Conservation (phyloP, 2,329 filamentous ascomycete species). For the Dactylonectria estremocensis region DNA sequence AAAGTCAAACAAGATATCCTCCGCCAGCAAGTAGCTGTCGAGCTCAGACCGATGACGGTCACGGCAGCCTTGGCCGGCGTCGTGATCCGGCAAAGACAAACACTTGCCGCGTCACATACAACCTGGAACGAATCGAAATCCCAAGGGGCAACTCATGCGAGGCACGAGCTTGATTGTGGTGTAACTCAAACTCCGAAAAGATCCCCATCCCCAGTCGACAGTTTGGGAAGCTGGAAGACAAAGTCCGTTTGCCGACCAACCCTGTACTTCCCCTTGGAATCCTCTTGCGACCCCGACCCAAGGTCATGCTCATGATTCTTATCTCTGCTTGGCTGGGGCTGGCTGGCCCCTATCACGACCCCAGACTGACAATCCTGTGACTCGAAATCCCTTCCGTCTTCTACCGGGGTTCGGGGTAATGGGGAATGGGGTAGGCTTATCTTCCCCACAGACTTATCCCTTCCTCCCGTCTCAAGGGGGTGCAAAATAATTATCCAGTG, state of each 20-base stretch:
- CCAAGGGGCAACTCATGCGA: slow-evolving; percentile 33
- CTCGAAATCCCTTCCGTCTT: slow-evolving; percentile 42
- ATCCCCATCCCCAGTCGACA: slow-evolving; percentile 18
- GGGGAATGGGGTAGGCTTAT: slow-evolving; percentile 45
- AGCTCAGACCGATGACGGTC: slow-evolving; percentile 11
- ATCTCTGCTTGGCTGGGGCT: slow-evolving; percentile 35
- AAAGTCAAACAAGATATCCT: neutral
- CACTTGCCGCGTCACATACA: slow-evolving; percentile 22
- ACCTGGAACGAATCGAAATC: slow-evolving; percentile 22
- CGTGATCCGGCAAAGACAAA: slow-evolving; percentile 12
- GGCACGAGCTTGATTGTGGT: slow-evolving; percentile 34
- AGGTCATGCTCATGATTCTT: slow-evolving; percentile 37
- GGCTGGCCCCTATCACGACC: slow-evolving; percentile 41
- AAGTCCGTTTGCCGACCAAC: slow-evolving; percentile 17
- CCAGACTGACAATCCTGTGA: slow-evolving; percentile 44
- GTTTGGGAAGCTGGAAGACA: slow-evolving; percentile 28
- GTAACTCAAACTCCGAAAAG: slow-evolving; percentile 26
- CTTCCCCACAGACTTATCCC: slow-evolving; percentile 46
- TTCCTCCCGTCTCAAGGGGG: slow-evolving; percentile 25
- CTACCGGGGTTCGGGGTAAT: slow-evolving; percentile 35
- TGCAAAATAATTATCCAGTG: slow-evolving; percentile 13
- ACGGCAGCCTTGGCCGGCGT: slow-evolving; percentile 9
- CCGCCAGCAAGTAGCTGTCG: neutral
- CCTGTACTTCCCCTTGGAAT: slow-evolving; percentile 20
- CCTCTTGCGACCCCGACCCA: slow-evolving; percentile 18